Base-by-base conservation (phyloP, 73 alveolate species). In the Paramecium primaurelia region DNA sequence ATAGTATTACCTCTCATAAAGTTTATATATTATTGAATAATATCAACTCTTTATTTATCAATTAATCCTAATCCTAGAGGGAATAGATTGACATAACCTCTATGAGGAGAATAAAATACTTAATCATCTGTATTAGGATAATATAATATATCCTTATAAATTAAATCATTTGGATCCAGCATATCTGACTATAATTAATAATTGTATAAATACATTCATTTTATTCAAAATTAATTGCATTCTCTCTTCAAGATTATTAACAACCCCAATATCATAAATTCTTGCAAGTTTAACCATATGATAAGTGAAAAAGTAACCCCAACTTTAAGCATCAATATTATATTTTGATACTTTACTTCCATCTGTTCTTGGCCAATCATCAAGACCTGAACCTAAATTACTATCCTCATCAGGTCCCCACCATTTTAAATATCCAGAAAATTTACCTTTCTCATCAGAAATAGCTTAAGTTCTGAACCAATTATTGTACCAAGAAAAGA, bases 1-100 rank as follows among this genome's bases (percentile, higher is more conserved):
- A 97, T 92, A 30, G 94, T 88, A 32, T 86, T 77, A 25, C 89
- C 75, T 37, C 92, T 86, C 92, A 58, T 47, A 45, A 80, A 83
- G 45, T 3, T 14, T 45, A 93, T 40, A 77, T 92, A 58, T 18
- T 49, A 91, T 90, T 93, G 92, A 40, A 93, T 92, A 36, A 86
- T 80, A 59, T 86, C 95, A 71, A 68, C 93, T 49, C 80, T 77
- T 87, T 25, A 94, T 58, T 93, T 91, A 77, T 94, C 93, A 12
- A 86, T 93, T 93, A 73, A 58, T 1, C 99, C 99, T 77, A 97
- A 88, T 84, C 96, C 92, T 22, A 98, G 30, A 36, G 99, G 99
- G 77, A 98, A 95, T 92, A 98, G 93, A 86, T 97, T 97, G 64
- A 97, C 97, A 69, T 96, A 97, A 10, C 99, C 99, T 25, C 94